A percentile compares a stretch with the other conserved stretches of the same genome.
These are phyloP conservation scores for Acorus calamus DNA, from an alignment of 106 monocot species.

Conservation along the genomic window DNA sequence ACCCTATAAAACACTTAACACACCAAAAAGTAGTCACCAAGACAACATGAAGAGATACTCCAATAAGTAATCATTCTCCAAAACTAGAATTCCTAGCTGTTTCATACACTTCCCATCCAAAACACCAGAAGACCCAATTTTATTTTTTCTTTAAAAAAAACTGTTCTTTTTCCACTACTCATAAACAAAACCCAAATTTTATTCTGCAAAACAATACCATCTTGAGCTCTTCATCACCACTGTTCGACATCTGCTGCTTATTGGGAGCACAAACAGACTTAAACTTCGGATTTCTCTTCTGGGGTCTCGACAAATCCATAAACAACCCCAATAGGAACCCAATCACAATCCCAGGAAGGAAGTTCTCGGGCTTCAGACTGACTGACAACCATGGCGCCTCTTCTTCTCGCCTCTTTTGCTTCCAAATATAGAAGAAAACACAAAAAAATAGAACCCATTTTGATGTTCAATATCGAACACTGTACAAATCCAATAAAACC, in stretches of 20 bases:
- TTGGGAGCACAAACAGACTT: conserved; percentile 10
- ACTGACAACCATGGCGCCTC: conserved; percentile 69
- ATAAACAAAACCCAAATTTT: too few relatives aligned
- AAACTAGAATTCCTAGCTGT: too few relatives aligned
- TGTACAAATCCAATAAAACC: background rate
- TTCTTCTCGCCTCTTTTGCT: conserved; percentile 28
- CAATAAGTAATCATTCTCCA: too few relatives aligned
- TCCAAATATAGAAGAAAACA: background rate
- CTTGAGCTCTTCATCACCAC: conserved; percentile 60
- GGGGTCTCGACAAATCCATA: conserved; percentile 34
- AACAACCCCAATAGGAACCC: conserved; percentile 81
- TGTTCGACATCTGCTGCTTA: conserved; percentile 17
- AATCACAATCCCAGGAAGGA: conserved; percentile 65
- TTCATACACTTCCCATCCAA: too few relatives aligned
- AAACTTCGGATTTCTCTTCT: conserved; percentile 1
- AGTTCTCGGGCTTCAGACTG: conserved; percentile 61
- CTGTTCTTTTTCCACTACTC: too few relatives aligned
- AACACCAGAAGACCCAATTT: too few relatives aligned
- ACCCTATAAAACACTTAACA: too few relatives aligned
- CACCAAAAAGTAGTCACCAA: too few relatives aligned
- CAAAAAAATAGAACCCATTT: background rate
- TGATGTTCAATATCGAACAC: too few relatives aligned
- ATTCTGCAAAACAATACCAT: conserved; percentile 35
- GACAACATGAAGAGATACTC: too few relatives aligned
- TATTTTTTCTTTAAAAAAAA: too few relatives aligned